Evolutionary conservation across 1,139 yeast genomes (phyloP), one percentile per base, ranked within the genome.

Genomic region (Protomyces lactucae-debilis): DNA sequence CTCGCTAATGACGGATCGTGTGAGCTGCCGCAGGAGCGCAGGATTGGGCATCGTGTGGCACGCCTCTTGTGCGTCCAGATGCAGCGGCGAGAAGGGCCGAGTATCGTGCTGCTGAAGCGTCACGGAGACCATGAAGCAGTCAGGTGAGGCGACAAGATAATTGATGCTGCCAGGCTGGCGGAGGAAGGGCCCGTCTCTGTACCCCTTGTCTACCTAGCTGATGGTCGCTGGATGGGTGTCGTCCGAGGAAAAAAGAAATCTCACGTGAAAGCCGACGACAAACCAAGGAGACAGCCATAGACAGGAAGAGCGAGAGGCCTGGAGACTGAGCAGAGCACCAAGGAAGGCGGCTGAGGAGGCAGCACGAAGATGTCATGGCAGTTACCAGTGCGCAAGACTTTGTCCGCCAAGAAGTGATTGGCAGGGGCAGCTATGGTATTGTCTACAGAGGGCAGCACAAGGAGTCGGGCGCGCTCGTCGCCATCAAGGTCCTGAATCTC

Each of bases 381-480:
- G 21, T 28, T 6, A 43, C 35, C n/a, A 67, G 72, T 80, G 60
- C 52, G 14, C 21, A 37, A 10, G 36, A 52, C 18, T 90, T 85
- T 76, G 85, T 86, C 72, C 82, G 97, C 60, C 88, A 95, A 12
- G 98, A 93, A 74, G 86, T 92, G 52, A 87, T 95, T 28, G 99
- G 99, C 5, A 82, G 96, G 67, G 99, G 99, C 18, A 92, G 91
- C 77, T 95, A 93, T 75, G 99, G 99, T 51, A 87, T 92, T 43
- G 99, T 95, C 10, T 95, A 93, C 76, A 92, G 91, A 73, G 96
- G 97, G 10, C 76, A 80, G 67, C 82, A 86, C 71, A 76, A 80
- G 64, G 83, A 80, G 64, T 83, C 89, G 43, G 86, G 85, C 70
- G 87, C 86, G 69, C 83, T 89, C 1, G 95, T 89, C 66, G 99